A percentile compares a stretch with the other conserved stretches of the same genome.
These are phyloP conservation scores for Thuja plicata DNA, from an alignment of 83 land plant species.

Conservation along the genomic window DNA sequence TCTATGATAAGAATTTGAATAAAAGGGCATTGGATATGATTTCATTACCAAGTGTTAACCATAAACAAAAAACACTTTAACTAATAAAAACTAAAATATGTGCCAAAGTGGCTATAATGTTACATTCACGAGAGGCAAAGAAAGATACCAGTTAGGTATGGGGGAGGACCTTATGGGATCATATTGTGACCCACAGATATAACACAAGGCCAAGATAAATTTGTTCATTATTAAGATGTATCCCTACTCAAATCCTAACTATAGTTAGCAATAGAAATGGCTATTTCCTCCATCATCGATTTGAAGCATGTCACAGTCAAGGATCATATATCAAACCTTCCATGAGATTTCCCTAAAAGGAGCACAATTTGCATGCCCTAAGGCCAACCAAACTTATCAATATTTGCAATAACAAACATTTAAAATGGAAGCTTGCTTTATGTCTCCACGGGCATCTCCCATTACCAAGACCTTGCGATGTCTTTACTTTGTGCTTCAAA, in stretches of 20 bases:
- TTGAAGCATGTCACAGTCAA: not conserved
- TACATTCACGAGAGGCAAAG: not conserved
- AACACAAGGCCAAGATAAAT: not conserved
- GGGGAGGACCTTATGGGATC: not conserved
- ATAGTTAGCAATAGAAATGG: not conserved
- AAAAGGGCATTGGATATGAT: not conserved
- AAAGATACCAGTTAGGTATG: not conserved
- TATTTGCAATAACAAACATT: not conserved
- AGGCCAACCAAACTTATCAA: not conserved
- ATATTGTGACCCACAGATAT: not conserved
- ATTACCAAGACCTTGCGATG: not conserved
- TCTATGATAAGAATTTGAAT: not conserved
- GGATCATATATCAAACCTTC: not conserved
- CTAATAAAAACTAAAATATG: not conserved
- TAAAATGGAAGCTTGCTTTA: not conserved
- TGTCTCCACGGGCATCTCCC: not conserved
- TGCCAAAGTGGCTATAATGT: not conserved
- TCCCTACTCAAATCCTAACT: not conserved
- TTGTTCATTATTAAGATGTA: not conserved
- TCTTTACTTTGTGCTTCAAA: not conserved
- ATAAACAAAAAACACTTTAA: not conserved
- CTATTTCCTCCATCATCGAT: not conserved
- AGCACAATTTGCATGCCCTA: not conserved
- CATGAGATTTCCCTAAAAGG: not conserved
- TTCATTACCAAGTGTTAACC: not conserved